These are phyloP conservation scores for Medicago ruthenica DNA, from an alignment of 306 rosid genomes.

Conservation along the genomic window DNA sequence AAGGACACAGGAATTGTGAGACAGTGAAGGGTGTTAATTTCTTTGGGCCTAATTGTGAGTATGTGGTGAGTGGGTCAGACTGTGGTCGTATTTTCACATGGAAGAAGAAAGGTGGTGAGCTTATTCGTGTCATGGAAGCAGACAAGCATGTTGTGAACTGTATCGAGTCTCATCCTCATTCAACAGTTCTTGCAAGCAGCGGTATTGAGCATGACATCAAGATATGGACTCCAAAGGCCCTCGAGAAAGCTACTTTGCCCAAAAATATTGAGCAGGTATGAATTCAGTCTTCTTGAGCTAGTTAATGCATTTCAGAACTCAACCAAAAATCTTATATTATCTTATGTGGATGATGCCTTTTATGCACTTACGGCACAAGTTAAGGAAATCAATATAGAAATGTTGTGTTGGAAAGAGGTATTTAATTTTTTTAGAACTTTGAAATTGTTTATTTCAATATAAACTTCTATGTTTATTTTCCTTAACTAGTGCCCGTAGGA, in stretches of 20 bases:
- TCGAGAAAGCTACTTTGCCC: constrained; percentile 79
- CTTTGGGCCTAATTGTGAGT: constrained; percentile 89
- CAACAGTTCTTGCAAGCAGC: constrained; percentile 90
- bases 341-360: constrained; percentile 26
- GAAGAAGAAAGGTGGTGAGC: constrained; percentile 86
- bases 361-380: background rate
- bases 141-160: constrained; percentile 87
- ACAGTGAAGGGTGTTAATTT: constrained; percentile 95
- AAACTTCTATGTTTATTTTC: too few relatives aligned
- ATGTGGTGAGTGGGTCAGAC: constrained; percentile 96
- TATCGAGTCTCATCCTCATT: constrained; percentile 90
- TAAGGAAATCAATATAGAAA: too few relatives aligned
- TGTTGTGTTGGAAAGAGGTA: too few relatives aligned
- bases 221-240: constrained; percentile 92
- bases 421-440: too few relatives aligned
- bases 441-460: too few relatives aligned
- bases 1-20: constrained; percentile 80
- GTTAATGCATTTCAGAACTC: constrained; percentile 28
- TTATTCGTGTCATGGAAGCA: constrained; percentile 93
- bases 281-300: constrained; percentile 39
- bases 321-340: constrained; percentile 37
- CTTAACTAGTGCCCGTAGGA: too few relatives aligned
- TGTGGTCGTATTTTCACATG: constrained; percentile 96
- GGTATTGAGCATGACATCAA: constrained; percentile 88
- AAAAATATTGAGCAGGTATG: constrained; percentile 74